phyloP scores from a whole-genome alignment of 2,329 filamentous ascomycete species.

The Cladophialophora yegresii region DNA sequence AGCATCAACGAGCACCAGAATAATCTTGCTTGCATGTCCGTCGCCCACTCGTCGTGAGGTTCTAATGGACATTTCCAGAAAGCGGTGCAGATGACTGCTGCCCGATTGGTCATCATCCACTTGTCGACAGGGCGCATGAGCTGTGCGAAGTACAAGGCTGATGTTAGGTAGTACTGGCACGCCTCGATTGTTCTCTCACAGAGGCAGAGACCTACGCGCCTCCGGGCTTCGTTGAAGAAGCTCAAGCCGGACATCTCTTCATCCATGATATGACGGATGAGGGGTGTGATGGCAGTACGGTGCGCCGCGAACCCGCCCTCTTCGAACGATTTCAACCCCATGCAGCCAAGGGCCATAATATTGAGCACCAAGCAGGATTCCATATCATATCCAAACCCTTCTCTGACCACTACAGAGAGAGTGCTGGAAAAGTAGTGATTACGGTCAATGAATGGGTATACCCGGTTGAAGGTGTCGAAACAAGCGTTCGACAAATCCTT shows the following conservation, averaged over 20 bases:
- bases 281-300: conserved; percentile 33
- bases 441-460: conserved; percentile 56
- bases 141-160: conserved; percentile 56
- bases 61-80: conserved; percentile 41
- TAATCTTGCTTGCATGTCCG: conserved; percentile 58
- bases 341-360: conserved; percentile 55
- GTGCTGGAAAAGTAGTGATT: conserved; percentile 56
- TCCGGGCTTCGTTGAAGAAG: conserved; percentile 58
- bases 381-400: conserved; percentile 47
- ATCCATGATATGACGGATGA: conserved; percentile 47
- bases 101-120: conserved; percentile 57
- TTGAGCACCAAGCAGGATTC: conserved; percentile 56
- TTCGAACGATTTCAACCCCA: conserved; percentile 54
- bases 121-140: conserved; percentile 57
- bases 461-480: conserved; percentile 58
- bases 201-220: conserved; percentile 56
- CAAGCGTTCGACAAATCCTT: conserved; percentile 57
- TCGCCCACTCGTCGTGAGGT: conserved; percentile 55
- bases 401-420: conserved; percentile 38
- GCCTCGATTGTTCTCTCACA: conserved; percentile 54
- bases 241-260: conserved; percentile 53
- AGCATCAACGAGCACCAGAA: conserved; percentile 61
- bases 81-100: conserved; percentile 53
- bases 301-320: conserved; percentile 51
- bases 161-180: conserved; percentile 57